Conservation (phyloP, 2,329 filamentous ascomycete species). For the Parasarocladium wereldwijsianum region DNA sequence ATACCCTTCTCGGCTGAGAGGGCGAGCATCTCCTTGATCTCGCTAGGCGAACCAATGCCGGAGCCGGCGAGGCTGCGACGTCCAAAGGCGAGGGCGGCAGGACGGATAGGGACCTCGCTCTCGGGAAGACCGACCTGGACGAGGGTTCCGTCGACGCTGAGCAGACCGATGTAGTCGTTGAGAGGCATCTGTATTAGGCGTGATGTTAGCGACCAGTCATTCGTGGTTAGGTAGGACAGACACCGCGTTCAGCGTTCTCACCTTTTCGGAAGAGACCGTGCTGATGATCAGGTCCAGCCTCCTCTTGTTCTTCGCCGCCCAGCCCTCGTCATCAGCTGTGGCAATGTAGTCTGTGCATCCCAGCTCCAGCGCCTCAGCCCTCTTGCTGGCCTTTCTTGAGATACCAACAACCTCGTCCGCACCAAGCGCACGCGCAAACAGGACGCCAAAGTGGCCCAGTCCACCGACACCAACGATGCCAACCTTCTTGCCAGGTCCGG, state of each 20-base stretch:
- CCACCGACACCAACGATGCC: constrained; percentile 59
- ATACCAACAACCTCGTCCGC: constrained; percentile 40
- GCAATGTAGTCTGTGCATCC: constrained; percentile 43
- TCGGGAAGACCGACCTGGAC: constrained; percentile 34
- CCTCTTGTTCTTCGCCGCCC: constrained; percentile 34
- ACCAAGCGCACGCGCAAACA: constrained; percentile 51
- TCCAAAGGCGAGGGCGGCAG: constrained; percentile 41
- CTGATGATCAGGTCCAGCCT: constrained; percentile 61
- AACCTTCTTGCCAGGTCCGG: constrained; percentile 60
- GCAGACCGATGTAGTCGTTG: constrained; percentile 5
- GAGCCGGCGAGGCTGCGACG: constrained; percentile 29
- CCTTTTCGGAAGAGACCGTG: constrained; percentile 42
- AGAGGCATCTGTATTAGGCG: constrained; percentile 4
- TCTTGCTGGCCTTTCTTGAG: constrained; percentile 39
- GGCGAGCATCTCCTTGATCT: constrained; percentile 41
- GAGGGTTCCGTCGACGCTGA: constrained; percentile 10
- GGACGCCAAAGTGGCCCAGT: constrained; percentile 51
- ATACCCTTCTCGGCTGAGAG: constrained; percentile 38
- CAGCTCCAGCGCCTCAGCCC: constrained; percentile 35
- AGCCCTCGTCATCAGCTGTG: constrained; percentile 33
- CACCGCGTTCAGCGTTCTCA: constrained; percentile 5
- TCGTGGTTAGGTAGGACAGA: too few species aligned
- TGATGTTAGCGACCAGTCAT: background rate
- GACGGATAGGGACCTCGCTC: constrained; percentile 26
- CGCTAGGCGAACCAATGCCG: constrained; percentile 22